A percentile compares a stretch with the other conserved stretches of the same genome.
Conservation (phyloP, 345 rosid genomes). For the Aquilaria yunnanensis region DNA sequence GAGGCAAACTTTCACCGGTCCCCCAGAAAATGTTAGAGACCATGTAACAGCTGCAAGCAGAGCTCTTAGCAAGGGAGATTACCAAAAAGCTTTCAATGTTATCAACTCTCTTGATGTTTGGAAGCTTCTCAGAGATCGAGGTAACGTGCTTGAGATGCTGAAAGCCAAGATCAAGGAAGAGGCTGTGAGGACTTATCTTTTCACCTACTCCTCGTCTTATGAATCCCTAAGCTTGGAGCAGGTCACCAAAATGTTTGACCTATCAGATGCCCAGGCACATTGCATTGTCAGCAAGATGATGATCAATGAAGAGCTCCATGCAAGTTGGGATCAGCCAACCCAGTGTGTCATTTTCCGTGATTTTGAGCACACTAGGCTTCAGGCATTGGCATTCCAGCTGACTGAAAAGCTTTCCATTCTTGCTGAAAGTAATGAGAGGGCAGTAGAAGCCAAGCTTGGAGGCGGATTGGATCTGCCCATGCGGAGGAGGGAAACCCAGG, state of each 20-base stretch:
- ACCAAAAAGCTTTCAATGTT: constrained; percentile 52
- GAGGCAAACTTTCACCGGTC: constrained; percentile 80
- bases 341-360: constrained; percentile 41
- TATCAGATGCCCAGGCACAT: constrained; percentile 48
- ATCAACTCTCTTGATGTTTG: constrained; percentile 72
- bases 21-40: constrained; percentile 83
- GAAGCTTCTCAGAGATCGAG: constrained; percentile 62
- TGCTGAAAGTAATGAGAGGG: constrained; percentile 71
- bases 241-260: constrained; percentile 73
- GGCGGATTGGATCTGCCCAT: not conserved
- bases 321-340: constrained; percentile 68
- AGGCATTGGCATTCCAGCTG: constrained; percentile 47
- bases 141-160: constrained; percentile 59
- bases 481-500: not conserved
- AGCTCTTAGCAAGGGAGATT: constrained; percentile 74
- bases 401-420: constrained; percentile 59
- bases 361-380: constrained; percentile 42
- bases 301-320: constrained; percentile 67
- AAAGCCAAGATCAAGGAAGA: constrained; percentile 81
- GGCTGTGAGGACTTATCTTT: constrained; percentile 73
- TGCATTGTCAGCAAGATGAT: constrained; percentile 81
- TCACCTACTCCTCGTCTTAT: constrained; percentile 57
- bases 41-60: constrained; percentile 87
- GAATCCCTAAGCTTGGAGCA: constrained; percentile 59
- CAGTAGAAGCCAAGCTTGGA: not conserved